Conservation (phyloP, 306 rosid species). For the Dalbergia oliveri region DNA sequence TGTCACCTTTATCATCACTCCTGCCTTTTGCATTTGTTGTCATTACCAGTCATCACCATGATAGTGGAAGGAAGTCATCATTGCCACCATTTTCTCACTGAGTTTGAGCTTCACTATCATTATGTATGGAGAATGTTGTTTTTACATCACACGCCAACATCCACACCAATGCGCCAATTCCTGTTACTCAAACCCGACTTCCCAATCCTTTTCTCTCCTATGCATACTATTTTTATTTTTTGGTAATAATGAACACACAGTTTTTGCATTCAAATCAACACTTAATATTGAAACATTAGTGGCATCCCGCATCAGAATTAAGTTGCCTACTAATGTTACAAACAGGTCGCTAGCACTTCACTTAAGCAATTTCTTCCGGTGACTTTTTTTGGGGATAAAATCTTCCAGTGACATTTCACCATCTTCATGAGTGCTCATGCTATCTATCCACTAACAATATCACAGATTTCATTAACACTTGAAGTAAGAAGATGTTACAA, state of each 20-base stretch:
- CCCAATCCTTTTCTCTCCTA: background rate
- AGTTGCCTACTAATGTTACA: conserved; percentile 1
- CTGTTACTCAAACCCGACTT: background rate
- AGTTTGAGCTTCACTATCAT: background rate
- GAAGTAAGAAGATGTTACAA: background rate
- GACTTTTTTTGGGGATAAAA: background rate
- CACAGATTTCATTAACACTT: background rate
- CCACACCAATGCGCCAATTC: background rate
- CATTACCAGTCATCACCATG: background rate
- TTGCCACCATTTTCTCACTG: background rate
- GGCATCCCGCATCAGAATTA: background rate
- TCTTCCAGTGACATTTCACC: background rate
- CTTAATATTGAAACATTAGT: background rate
- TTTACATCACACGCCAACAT: background rate
- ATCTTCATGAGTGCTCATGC: background rate
- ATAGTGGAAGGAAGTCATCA: background rate
- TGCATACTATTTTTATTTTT: background rate
- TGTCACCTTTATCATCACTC: background rate
- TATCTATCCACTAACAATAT: background rate
- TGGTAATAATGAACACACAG: background rate
- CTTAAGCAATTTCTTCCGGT: conserved; percentile 14
- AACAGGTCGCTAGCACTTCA: conserved; percentile 6
- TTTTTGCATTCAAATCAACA: background rate
- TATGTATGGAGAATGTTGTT: background rate
- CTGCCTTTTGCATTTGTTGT: conserved; percentile 1